Evolutionary conservation across 2,329 filamentous ascomycete genomes (phyloP), one percentile per base, ranked within the genome.

Genomic region (Claviceps pazoutovae): DNA sequence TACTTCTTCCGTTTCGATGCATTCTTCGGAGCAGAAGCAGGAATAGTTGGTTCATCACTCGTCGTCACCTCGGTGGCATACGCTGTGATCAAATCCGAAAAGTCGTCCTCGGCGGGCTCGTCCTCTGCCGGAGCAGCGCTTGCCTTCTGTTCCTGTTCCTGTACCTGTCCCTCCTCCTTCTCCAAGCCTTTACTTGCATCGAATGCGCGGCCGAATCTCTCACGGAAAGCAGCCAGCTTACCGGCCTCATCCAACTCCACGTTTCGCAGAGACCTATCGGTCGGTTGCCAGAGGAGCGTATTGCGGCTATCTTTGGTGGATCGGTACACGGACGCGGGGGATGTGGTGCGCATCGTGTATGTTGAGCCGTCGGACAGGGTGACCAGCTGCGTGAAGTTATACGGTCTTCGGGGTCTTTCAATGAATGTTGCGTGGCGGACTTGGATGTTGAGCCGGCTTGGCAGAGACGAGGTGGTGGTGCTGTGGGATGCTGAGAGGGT

Each of bases 191-290:
- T 61, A 48, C 64, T 59, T 59, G 79, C 73, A 71, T 98, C 93
- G 75, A 87, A 98, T 11, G 81, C 82, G 54, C 84, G 75, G 26
- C 93, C 93, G 72, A 90, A 98, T 53, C 86, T 79, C 55, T 78
- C 78, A 61, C 93, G 78, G 73, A 98, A 98, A 51, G 87, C 86
- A 50, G 84, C 86, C 62, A 98, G 71, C 64, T 86, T 81, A 17
- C 93, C 93, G 3, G 93, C 91, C 76, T 97, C 93, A 67, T 98
- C 93, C 56, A 94, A 82, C 71, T 98, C 93, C 53, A 96, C 78
- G 66, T 93, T 95, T 65, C 84, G 73, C 61, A 98, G 74, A 56
- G 85, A 84, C 69, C 82, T 82, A 58, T 86, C 83, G 54, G 76
- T 83, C 0, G 93, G 93, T 67, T 97, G 93, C 93, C 93, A 98